A percentile compares a stretch with the other conserved stretches of the same genome.
phyloP scores from a whole-genome alignment of 2,329 filamentous ascomycete genomes.

The Coniochaeta hoffmannii region DNA sequence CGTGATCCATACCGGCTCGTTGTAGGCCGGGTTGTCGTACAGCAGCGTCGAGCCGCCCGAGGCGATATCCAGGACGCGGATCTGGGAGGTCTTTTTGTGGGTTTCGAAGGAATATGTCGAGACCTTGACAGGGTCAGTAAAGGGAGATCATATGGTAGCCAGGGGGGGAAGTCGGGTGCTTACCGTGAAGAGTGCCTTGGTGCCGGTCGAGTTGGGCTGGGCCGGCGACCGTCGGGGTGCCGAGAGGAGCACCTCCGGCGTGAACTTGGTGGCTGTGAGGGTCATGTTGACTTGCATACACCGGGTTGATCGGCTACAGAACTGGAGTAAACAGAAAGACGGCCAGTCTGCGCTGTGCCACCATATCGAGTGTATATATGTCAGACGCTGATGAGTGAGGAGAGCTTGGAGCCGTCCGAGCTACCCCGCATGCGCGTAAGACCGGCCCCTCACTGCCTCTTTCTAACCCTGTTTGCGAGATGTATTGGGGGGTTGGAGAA shows the following conservation, averaged over 20 bases:
- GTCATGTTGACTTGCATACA: constrained; percentile 46
- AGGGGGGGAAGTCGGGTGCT: constrained; percentile 9
- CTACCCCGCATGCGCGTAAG: background rate
- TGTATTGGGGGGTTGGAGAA: background rate
- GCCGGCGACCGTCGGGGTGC: constrained; percentile 66
- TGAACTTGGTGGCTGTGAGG: constrained; percentile 62
- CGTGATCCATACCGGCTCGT: constrained; percentile 70
- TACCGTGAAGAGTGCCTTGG: constrained; percentile 58
- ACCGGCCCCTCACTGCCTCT: background rate
- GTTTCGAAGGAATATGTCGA: constrained; percentile 75
- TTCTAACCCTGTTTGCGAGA: background rate
- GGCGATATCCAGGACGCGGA: constrained; percentile 60
- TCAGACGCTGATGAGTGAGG: too few species aligned
- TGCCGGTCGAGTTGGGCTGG: constrained; percentile 60
- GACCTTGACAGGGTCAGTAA: constrained; percentile 28
- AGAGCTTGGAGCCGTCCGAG: background rate
- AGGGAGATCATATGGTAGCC: too few species aligned
- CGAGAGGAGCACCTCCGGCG: constrained; percentile 68
- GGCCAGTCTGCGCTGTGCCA: background rate
- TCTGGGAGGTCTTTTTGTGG: constrained; percentile 62
- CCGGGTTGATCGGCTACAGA: background rate
- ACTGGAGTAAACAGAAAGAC: background rate
- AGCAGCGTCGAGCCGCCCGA: constrained; percentile 59
- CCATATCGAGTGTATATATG: background rate
- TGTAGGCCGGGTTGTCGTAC: constrained; percentile 55